phyloP scores from a whole-genome alignment of 345 rosid genomes.

The Noccaea bulbosa region DNA sequence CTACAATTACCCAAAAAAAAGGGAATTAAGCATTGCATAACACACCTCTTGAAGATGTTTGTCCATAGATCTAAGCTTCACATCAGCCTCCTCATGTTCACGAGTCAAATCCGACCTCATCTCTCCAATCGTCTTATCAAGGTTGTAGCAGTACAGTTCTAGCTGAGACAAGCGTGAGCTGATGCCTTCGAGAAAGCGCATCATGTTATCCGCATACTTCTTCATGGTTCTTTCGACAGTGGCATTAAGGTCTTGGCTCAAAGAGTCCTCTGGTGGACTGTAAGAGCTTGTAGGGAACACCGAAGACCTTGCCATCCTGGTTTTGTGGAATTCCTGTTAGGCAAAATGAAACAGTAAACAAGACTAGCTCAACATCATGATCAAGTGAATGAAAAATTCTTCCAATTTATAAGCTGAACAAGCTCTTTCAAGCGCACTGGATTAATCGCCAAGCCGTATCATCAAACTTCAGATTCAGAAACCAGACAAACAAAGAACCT shows the following conservation, averaged over 20 bases:
- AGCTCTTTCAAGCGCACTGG: not conserved
- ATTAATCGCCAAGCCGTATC: not conserved
- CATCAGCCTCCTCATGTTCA: conserved; percentile 73
- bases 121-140: conserved; percentile 93
- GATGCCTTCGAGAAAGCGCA: conserved; percentile 97
- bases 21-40: not conserved
- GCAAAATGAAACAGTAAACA: conserved; percentile 10
- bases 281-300: conserved; percentile 63
- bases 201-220: conserved; percentile 69
- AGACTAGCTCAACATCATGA: not conserved
- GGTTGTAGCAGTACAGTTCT: conserved; percentile 89
- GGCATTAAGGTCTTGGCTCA: conserved; percentile 59
- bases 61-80: conserved; percentile 84
- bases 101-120: conserved; percentile 79
- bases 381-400: not conserved
- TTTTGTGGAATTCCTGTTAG: conserved; percentile 78
- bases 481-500: not conserved
- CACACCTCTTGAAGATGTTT: conserved; percentile 96
- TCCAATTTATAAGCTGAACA: not conserved
- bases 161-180: conserved; percentile 94
- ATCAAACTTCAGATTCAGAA: not conserved
- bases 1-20: not conserved
- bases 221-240: conserved; percentile 81
- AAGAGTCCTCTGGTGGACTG: conserved; percentile 87
- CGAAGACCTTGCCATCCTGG: conserved; percentile 71